Conservation (phyloP, 352 stramenopile genomes). For the Phytophthora aleatoria region DNA sequence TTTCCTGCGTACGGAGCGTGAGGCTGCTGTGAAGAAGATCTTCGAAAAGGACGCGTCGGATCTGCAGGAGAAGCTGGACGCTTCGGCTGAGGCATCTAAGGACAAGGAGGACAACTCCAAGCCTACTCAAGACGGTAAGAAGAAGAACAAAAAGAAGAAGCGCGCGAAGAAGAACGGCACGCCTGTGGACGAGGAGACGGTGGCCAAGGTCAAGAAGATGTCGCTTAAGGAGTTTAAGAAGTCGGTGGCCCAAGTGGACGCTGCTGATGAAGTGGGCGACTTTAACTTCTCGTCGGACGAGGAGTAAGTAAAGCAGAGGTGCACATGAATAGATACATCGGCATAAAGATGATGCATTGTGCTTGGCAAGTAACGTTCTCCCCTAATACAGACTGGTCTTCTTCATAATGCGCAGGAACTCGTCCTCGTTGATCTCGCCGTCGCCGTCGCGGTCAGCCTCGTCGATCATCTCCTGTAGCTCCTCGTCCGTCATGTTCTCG, state of each 20-base stretch:
- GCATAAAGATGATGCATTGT: conserved; percentile 25
- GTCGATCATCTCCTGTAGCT: conserved; percentile 99
- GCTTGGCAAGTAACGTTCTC: neutral
- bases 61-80: conserved; percentile 77
- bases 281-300: conserved; percentile 82
- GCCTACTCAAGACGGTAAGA: conserved; percentile 30
- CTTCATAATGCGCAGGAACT: conserved; percentile 98
- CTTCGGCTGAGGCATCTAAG: conserved; percentile 44
- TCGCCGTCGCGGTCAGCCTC: conserved; percentile 95
- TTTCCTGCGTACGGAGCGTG: conserved; percentile 81
- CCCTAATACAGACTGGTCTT: conserved; percentile 91
- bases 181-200: conserved; percentile 64
- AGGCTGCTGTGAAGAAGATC: conserved; percentile 87
- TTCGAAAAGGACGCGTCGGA: conserved; percentile 71
- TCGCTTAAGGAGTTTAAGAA: conserved; percentile 84
- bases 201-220: conserved; percentile 81
- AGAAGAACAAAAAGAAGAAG: conserved; percentile 49
- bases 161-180: conserved; percentile 37
- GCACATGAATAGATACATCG: conserved; percentile 23
- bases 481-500: conserved; percentile 97
- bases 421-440: conserved; percentile 96
- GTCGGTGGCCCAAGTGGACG: conserved; percentile 73
- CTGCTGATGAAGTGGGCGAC: conserved; percentile 75
- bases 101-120: conserved; percentile 41
- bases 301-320: conserved; percentile 39